phyloP scores from a whole-genome alignment of 2,329 filamentous ascomycete genomes.

The Scopulariopsis brevicaulis region DNA sequence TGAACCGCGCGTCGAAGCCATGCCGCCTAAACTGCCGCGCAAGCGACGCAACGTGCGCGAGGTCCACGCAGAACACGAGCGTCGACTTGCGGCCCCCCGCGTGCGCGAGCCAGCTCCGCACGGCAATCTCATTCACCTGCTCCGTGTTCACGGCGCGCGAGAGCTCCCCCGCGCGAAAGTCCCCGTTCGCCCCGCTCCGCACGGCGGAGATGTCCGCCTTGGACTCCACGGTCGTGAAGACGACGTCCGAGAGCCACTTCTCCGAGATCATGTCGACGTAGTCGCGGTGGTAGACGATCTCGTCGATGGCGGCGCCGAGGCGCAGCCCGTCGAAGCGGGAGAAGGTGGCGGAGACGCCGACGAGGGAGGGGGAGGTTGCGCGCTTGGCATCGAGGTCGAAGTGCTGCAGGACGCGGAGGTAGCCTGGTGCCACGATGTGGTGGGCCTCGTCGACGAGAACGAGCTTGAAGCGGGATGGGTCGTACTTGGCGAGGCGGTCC shows the following conservation, averaged over 20 bases:
- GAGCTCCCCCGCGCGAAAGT: constrained; percentile 71
- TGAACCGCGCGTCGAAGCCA: constrained; percentile 72
- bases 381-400: constrained; percentile 53
- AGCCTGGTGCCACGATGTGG: constrained; percentile 80
- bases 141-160: constrained; percentile 75
- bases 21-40: constrained; percentile 64
- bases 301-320: constrained; percentile 77
- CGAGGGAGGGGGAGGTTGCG: constrained; percentile 46
- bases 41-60: constrained; percentile 67
- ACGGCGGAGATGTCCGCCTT: constrained; percentile 69
- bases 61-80: constrained; percentile 86
- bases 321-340: constrained; percentile 73
- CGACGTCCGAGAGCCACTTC: constrained; percentile 83
- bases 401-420: constrained; percentile 64
- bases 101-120: constrained; percentile 76
- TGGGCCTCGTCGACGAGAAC: constrained; percentile 93
- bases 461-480: constrained; percentile 72
- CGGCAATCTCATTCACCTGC: constrained; percentile 70
- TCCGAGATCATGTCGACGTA: constrained; percentile 63
- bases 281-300: constrained; percentile 88
- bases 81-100: constrained; percentile 65
- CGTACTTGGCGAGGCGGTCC: constrained; percentile 70
- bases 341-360: constrained; percentile 80
- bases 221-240: constrained; percentile 86
- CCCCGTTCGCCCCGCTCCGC: constrained; percentile 48